Evolutionary conservation across 2,329 filamentous ascomycete species (phyloP).

Genomic region (Apiospora phragmitis): DNA sequence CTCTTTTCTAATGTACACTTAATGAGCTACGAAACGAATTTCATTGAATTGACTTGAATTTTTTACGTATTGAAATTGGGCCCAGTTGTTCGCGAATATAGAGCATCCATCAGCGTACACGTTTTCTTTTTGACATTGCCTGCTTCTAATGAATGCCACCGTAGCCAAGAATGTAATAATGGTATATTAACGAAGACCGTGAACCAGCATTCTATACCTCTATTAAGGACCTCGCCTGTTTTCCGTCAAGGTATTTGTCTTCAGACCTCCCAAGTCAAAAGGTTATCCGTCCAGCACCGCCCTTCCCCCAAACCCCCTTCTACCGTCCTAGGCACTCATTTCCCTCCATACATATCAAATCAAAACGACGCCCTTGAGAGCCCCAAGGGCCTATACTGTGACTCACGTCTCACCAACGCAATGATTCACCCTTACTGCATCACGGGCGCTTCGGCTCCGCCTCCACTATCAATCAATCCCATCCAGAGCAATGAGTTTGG

Average conservation of each 20-base stretch:
- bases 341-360: neutral
- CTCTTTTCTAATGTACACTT: slow-evolving; percentile 6
- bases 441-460: neutral
- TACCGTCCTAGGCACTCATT: neutral
- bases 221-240: neutral
- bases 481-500: slow-evolving; percentile 17
- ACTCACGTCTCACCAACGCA: neutral
- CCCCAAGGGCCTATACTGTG: neutral
- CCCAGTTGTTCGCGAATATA: neutral
- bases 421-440: neutral
- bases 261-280: neutral
- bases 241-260: neutral
- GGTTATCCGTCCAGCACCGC: neutral
- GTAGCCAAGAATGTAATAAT: neutral
- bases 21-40: slow-evolving; percentile 8
- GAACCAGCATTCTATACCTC: neutral
- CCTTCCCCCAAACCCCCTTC: neutral
- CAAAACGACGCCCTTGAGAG: neutral
- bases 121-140: neutral
- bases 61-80: neutral
- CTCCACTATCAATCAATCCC: neutral
- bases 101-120: neutral
- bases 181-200: neutral
- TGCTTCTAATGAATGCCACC: neutral
- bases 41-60: neutral